These are phyloP conservation scores for Lasiodiplodia gonubiensis DNA, from an alignment of 2,329 filamentous ascomycete species.

Conservation along the genomic window DNA sequence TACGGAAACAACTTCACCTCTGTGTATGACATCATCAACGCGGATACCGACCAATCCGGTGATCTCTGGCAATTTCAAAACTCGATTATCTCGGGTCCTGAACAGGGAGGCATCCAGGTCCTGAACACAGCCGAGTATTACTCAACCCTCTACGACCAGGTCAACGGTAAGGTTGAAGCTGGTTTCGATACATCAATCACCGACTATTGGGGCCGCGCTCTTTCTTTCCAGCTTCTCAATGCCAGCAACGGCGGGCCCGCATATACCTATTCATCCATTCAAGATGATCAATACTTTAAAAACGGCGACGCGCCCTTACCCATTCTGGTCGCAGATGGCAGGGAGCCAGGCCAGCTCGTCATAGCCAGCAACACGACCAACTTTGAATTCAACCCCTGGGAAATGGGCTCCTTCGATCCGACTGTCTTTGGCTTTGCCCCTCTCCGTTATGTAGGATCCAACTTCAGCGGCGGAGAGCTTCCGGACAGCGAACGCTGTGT, in stretches of 20 bases:
- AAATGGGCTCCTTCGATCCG: slow-evolving; percentile 78
- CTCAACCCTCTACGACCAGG: slow-evolving; percentile 61
- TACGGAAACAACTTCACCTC: slow-evolving; percentile 80
- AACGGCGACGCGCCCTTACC: slow-evolving; percentile 72
- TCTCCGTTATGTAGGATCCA: slow-evolving; percentile 72
- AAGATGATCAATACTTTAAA: slow-evolving; percentile 65
- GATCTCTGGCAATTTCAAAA: slow-evolving; percentile 68
- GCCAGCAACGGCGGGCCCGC: slow-evolving; percentile 73
- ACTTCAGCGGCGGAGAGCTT: slow-evolving; percentile 69
- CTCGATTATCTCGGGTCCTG: slow-evolving; percentile 65
- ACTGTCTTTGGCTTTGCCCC: slow-evolving; percentile 74
- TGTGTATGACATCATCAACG: slow-evolving; percentile 61
- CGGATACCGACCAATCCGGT: slow-evolving; percentile 47
- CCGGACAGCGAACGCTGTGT: slow-evolving; percentile 66
- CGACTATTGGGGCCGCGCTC: slow-evolving; percentile 84
- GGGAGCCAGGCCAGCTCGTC: slow-evolving; percentile 65
- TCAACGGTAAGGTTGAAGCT: slow-evolving; percentile 66
- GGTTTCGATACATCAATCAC: slow-evolving; percentile 74
- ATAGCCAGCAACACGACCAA: slow-evolving; percentile 75
- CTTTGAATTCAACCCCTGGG: slow-evolving; percentile 79
- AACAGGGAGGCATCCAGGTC: slow-evolving; percentile 56
- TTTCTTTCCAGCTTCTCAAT: slow-evolving; percentile 87
- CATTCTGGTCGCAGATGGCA: slow-evolving; percentile 72
- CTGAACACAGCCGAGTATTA: slow-evolving; percentile 68
- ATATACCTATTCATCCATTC: slow-evolving; percentile 84